phyloP scores from a whole-genome alignment of 148 eudicot species.

The Pouteria glomerata region DNA sequence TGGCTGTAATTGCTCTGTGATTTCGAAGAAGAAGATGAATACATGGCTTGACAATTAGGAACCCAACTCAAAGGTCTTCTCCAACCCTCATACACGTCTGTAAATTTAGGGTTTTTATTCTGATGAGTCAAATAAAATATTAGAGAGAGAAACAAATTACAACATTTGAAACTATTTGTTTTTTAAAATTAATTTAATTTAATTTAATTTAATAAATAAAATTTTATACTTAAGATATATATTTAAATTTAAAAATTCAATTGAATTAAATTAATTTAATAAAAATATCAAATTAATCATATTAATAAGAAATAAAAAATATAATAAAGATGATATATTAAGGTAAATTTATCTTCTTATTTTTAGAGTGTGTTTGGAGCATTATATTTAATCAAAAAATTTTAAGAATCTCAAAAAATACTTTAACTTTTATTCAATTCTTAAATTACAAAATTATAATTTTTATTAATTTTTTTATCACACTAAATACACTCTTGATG shows the following conservation, averaged over 20 bases:
- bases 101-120: slow-evolving; percentile 3
- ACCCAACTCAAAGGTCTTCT: slow-evolving; percentile 1
- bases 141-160: not conserved
- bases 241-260: too few species aligned
- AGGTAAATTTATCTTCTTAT: too few species aligned
- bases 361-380: not conserved
- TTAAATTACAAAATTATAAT: too few species aligned
- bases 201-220: too few species aligned
- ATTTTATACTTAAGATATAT: not conserved
- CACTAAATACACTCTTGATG: not conserved
- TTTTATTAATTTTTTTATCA: too few species aligned
- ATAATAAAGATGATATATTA: not conserved
- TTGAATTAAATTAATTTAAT: not conserved
- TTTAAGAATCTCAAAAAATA: not conserved
- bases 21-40: not conserved
- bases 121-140: not conserved
- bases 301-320: too few species aligned
- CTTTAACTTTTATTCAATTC: not conserved
- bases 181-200: too few species aligned
- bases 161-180: too few species aligned
- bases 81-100: not conserved
- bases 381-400: too few species aligned
- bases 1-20: slow-evolving; percentile 17
- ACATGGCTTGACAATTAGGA: not conserved
- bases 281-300: too few species aligned